phyloP scores from a whole-genome alignment of 306 rosid genomes.

The Trifolium subterraneum region DNA sequence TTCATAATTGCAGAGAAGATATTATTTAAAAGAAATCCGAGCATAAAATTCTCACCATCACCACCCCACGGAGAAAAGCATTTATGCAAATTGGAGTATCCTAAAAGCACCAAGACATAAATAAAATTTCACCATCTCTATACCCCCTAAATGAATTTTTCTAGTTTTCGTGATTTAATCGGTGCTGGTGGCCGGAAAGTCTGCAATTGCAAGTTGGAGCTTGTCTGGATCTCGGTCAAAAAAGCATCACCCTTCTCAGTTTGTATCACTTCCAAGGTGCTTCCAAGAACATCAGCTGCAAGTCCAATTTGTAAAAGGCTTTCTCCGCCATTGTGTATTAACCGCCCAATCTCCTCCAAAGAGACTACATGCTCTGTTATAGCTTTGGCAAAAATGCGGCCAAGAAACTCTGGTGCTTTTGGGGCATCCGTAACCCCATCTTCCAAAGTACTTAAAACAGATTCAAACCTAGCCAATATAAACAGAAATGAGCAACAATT shows the following conservation, averaged over 20 bases:
- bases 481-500: background rate
- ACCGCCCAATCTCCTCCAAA: constrained; percentile 64
- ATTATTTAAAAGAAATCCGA: constrained; percentile 53
- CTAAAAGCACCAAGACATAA: constrained; percentile 55
- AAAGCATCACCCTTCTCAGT: constrained; percentile 65
- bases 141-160: constrained; percentile 66
- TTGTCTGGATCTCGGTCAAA: constrained; percentile 49
- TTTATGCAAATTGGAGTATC: constrained; percentile 59
- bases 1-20: constrained; percentile 54
- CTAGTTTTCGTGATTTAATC: constrained; percentile 61
- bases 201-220: constrained; percentile 67
- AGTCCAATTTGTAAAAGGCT: constrained; percentile 59
- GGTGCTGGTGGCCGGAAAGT: constrained; percentile 63
- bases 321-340: constrained; percentile 71
- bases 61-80: constrained; percentile 41
- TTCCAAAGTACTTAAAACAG: constrained; percentile 68
- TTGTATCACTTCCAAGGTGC: constrained; percentile 62
- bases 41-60: constrained; percentile 55
- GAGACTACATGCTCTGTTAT: constrained; percentile 66
- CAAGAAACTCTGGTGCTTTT: constrained; percentile 78
- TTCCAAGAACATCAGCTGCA: constrained; percentile 81
- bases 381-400: constrained; percentile 62
- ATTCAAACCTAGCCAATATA: constrained; percentile 63
- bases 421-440: constrained; percentile 88
- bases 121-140: constrained; percentile 33